These are phyloP conservation scores for Arxiozyma telluris DNA, from an alignment of 1,139 yeast species.

Conservation along the genomic window DNA sequence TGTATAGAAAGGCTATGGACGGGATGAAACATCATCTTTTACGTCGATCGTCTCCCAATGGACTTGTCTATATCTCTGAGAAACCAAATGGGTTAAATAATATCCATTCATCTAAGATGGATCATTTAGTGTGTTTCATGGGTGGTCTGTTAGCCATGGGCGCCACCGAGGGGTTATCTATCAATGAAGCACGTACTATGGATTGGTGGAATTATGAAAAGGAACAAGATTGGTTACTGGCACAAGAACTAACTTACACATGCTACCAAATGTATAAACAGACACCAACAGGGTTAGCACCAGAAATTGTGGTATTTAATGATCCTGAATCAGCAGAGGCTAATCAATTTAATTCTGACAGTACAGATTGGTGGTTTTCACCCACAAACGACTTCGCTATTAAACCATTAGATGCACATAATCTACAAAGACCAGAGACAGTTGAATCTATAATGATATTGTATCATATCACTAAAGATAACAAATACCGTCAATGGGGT, in stretches of 20 bases:
- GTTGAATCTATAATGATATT: conserved; percentile 80
- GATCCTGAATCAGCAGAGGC: conserved; percentile 8
- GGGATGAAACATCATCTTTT: conserved; percentile 66
- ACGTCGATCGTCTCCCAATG: conserved; percentile 51
- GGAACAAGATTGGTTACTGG: conserved; percentile 56
- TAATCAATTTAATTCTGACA: neutral
- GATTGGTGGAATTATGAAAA: conserved; percentile 39
- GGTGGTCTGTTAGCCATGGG: conserved; percentile 89
- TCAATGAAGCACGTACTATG: conserved; percentile 42
- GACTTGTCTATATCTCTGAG: conserved; percentile 70
- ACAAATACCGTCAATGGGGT: conserved; percentile 82
- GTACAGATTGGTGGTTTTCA: conserved; percentile 20
- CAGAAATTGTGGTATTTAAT: conserved; percentile 75
- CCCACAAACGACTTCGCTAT: conserved; percentile 50
- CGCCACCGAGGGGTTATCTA: conserved; percentile 65
- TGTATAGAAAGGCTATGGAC: conserved; percentile 69
- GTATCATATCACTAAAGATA: conserved; percentile 73
- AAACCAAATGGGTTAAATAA: conserved; percentile 51
- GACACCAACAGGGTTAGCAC: conserved; percentile 68
- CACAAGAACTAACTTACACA: conserved; percentile 66
- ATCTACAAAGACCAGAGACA: conserved; percentile 88
- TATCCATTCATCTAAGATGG: conserved; percentile 73
- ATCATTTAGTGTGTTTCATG: conserved; percentile 85
- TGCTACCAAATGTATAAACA: conserved; percentile 80
- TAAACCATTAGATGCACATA: conserved; percentile 67